phyloP scores from a whole-genome alignment of 192 early-diverging fungal genomes.

The Globomyces pollinis-pini region DNA sequence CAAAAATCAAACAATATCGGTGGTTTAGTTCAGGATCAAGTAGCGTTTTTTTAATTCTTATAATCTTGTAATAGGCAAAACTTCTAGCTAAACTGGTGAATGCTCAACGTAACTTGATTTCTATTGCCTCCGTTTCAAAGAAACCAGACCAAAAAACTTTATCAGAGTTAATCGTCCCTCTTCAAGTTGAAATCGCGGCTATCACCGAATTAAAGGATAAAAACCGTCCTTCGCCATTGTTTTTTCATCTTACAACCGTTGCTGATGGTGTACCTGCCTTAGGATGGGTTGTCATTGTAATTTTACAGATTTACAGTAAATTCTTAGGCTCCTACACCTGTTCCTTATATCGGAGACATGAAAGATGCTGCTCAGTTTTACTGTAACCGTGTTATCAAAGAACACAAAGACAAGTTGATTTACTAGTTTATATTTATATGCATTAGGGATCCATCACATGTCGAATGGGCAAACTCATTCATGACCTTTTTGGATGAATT shows the following conservation, averaged over 20 bases:
- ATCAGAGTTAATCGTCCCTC: slow-evolving; percentile 56
- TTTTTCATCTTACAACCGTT: slow-evolving; percentile 76
- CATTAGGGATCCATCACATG: slow-evolving; percentile 59
- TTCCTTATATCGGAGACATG: slow-evolving; percentile 79
- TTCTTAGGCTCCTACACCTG: slow-evolving; percentile 79
- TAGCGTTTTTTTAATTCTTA: slow-evolving; percentile 5
- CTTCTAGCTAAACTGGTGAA: slow-evolving; percentile 49
- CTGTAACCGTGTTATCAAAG: slow-evolving; percentile 80
- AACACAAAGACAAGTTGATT: slow-evolving; percentile 80
- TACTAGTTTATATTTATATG: too few species aligned
- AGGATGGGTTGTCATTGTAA: slow-evolving; percentile 85
- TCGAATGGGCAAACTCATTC: slow-evolving; percentile 78
- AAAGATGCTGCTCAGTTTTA: slow-evolving; percentile 91
- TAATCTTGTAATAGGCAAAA: slow-evolving; percentile 18
- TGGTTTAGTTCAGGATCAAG: slow-evolving; percentile 60
- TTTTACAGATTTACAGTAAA: too few species aligned
- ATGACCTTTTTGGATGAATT: slow-evolving; percentile 64
- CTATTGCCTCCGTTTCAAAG: slow-evolving; percentile 60
- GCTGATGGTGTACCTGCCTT: slow-evolving; percentile 85
- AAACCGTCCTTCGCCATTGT: slow-evolving; percentile 65
- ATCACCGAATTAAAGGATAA: slow-evolving; percentile 65
- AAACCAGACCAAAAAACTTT: slow-evolving; percentile 65
- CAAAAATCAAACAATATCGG: slow-evolving; percentile 39
- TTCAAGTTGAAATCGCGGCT: slow-evolving; percentile 58
- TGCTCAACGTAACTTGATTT: slow-evolving; percentile 70